Evolutionary conservation across 495 filamentous ascomycete genomes (phyloP), one percentile per base, ranked within the genome.

Genomic region (Saxispiralis lemnorum): DNA sequence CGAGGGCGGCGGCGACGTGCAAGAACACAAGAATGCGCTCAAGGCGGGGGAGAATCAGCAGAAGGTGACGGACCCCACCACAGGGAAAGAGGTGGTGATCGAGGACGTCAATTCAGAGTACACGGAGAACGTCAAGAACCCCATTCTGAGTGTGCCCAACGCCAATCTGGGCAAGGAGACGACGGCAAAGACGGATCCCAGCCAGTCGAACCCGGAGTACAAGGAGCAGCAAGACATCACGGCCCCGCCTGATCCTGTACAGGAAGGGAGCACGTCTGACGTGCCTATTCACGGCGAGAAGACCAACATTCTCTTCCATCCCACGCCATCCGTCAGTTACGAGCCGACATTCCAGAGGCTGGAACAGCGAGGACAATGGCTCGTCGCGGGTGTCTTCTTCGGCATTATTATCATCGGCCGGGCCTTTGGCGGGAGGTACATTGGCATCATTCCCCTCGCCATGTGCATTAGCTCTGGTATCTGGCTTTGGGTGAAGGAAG

Each of bases 281-380:
- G 83, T 96, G 6, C 88, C 88, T 13, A 93, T 96, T 51, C 85
- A 83, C 57, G 86, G 86, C 43, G 88, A 94, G 54, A 93, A 84
- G 68, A 96, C 88, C 1, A 94, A 94, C 51, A 76, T 96, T 28
- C 75, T 96, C 20, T 95, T 95, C 61, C 85, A 95, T 56, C 87
- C 89, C 0, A 96, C 88, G 0, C 88, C 88, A 0, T 78, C 80
- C 0, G 67, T 94, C 41, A 79, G 76, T 53, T 92, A 82, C 45
- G 78, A 85, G 57, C 83, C 87, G 5, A 92, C 84, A 68, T 93
- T 80, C 63, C 73, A 68, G 13, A 51, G 70, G 7, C 55, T 96
- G 54, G 83, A 95, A 58, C 76, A 71, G 45, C 66, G 76, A 38
- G 81, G 78, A 14, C 75, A 66, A 20, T 63, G 66, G 0, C 60